Percentiles rank a stretch among this genome's conserved stretches.
Conservation (phyloP, 345 rosid species). For the Populus tremula region DNA sequence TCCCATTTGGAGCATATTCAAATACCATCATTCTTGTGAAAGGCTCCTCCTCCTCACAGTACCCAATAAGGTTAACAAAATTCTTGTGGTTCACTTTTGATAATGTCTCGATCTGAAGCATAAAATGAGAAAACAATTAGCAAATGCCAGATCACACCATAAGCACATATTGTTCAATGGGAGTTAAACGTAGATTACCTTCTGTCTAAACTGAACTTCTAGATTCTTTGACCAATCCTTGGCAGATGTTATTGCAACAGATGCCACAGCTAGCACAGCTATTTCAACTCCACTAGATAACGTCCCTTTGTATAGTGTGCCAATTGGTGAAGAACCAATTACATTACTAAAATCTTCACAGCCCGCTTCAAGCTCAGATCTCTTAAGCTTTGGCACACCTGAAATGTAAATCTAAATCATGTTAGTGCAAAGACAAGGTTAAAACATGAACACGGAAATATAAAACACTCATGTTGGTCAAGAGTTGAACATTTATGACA, state of each 20-base stretch:
- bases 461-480: not conserved
- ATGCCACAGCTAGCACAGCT: constrained; percentile 49
- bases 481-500: not conserved
- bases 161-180: not conserved
- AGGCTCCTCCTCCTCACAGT: constrained; percentile 77
- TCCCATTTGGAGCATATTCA: constrained; percentile 93
- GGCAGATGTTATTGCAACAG: constrained; percentile 44
- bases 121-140: constrained; percentile 4
- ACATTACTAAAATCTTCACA: constrained; percentile 97
- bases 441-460: constrained; percentile 1
- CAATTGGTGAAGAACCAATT: constrained; percentile 64
- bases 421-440: not conserved
- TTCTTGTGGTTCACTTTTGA: constrained; percentile 88
- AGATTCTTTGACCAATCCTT: constrained; percentile 60
- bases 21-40: constrained; percentile 90
- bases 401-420: constrained; percentile 21
- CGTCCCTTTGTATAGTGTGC: constrained; percentile 82
- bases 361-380: constrained; percentile 80
- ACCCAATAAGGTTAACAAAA: constrained; percentile 81
- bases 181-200: constrained; percentile 45
- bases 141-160: not conserved
- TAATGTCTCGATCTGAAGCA: constrained; percentile 63
- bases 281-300: constrained; percentile 87
- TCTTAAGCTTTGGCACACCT: constrained; percentile 80
- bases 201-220: constrained; percentile 64